phyloP scores from a whole-genome alignment of 345 rosid genomes.

The Murraya koenigii region DNA sequence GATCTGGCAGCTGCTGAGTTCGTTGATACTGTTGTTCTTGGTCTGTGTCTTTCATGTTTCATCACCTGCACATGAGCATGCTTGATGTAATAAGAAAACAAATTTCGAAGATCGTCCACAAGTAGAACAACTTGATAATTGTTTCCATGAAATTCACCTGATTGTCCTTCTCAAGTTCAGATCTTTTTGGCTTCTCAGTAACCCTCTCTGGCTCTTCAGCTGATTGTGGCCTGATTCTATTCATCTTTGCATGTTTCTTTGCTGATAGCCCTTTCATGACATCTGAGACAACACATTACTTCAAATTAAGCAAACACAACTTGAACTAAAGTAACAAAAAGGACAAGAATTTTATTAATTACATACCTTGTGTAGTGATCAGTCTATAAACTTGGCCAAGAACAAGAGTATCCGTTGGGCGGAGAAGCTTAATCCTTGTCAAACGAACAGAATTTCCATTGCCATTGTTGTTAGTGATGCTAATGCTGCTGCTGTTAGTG shows the following conservation, averaged over 20 bases:
- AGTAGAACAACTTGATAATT: too few relatives aligned
- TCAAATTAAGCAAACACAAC: slow-evolving; percentile 13
- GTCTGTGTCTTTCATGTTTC: slow-evolving; percentile 51
- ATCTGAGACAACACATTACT: slow-evolving; percentile 35
- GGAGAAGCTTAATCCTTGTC: slow-evolving; percentile 89
- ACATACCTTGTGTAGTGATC: slow-evolving; percentile 66
- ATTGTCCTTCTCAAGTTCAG: slow-evolving; percentile 37
- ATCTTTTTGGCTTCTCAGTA: slow-evolving; percentile 29
- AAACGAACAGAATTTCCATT: slow-evolving; percentile 46
- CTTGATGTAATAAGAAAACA: slow-evolving; percentile 1
- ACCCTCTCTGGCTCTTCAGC: slow-evolving; percentile 23
- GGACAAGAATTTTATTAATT: neutral
- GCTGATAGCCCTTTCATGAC: slow-evolving; percentile 79
- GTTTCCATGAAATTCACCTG: slow-evolving; percentile 32
- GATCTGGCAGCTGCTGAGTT: slow-evolving; percentile 44
- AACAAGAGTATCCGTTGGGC: slow-evolving; percentile 71
- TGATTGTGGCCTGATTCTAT: slow-evolving; percentile 32
- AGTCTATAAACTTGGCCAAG: slow-evolving; percentile 88
- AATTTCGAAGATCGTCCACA: too few relatives aligned
- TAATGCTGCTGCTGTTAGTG: neutral
- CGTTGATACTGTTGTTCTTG: slow-evolving; percentile 36
- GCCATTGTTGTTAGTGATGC: neutral
- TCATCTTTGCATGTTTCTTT: slow-evolving; percentile 64
- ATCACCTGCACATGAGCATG: slow-evolving; percentile 35
- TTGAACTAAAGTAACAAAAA: neutral